Percentiles rank a stretch among this genome's conserved stretches.
These are phyloP conservation scores for Trametes sanguinea DNA, from an alignment of 768 basidiomycete genomes.

Conservation along the genomic window DNA sequence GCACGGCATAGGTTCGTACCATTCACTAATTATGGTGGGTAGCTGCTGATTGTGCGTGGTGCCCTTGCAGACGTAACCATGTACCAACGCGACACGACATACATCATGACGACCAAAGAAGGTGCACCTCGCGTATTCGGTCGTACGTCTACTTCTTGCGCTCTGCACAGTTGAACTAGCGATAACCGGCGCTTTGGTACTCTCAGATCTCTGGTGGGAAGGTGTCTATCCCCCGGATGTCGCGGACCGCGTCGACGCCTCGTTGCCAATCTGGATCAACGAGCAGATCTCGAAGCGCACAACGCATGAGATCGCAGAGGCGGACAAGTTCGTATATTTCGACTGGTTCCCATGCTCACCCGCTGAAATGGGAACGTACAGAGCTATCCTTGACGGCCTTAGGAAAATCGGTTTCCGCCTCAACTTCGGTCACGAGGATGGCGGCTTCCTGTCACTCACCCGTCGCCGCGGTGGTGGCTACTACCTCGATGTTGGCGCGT, in stretches of 20 bases:
- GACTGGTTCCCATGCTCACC: no score
- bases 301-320: constrained; percentile 36
- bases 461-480: constrained; percentile 60
- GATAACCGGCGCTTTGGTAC: not conserved
- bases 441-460: constrained; percentile 52
- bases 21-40: not conserved
- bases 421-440: constrained; percentile 50
- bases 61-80: constrained; percentile 51
- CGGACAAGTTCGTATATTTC: constrained; percentile 27
- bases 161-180: not conserved
- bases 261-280: constrained; percentile 43
- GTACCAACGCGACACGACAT: constrained; percentile 56
- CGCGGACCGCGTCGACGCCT: constrained; percentile 56
- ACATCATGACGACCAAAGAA: constrained; percentile 44
- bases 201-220: constrained; percentile 44
- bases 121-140: constrained; percentile 37
- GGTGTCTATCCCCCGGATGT: constrained; percentile 49
- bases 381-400: constrained; percentile 52
- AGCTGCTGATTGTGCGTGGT: not conserved
- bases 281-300: constrained; percentile 34
- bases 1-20: constrained; percentile 45
- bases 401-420: constrained; percentile 57
- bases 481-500: constrained; percentile 65
- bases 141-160: constrained; percentile 25
- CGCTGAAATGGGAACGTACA: no score